These are phyloP conservation scores for Claviceps sp. DNA, from an alignment of 2,329 filamentous ascomycete genomes.

Conservation along the genomic window DNA sequence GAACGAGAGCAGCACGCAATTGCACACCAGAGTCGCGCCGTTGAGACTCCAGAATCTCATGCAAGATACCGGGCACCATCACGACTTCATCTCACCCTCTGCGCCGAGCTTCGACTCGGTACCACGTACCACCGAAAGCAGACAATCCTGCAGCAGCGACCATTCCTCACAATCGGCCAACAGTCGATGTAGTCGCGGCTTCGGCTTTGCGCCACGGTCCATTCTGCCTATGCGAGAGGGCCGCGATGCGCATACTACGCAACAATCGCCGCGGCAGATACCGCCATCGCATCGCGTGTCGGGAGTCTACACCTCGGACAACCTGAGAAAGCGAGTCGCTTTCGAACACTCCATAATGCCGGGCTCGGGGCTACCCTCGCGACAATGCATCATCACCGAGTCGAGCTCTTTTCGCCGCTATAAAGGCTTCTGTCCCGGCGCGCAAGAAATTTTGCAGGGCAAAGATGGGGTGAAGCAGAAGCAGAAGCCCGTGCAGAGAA, in stretches of 20 bases:
- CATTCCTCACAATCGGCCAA: constrained; percentile 6
- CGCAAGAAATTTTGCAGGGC: constrained; percentile 34
- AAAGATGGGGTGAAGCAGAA: constrained; percentile 36
- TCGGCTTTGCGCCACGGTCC: constrained; percentile 1
- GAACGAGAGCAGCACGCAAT: background rate
- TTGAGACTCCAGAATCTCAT: background rate
- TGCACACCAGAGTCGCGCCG: background rate
- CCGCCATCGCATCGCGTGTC: background rate
- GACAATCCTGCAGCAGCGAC: constrained; percentile 8
- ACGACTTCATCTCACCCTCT: background rate
- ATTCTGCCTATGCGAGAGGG: constrained; percentile 6
- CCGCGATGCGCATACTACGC: background rate
- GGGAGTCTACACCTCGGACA: background rate
- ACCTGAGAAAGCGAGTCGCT: background rate
- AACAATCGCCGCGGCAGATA: background rate
- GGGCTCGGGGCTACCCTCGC: background rate
- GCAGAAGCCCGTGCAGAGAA: constrained; percentile 30
- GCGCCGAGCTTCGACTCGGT: constrained; percentile 2
- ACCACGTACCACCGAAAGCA: constrained; percentile 2
- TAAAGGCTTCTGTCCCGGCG: constrained; percentile 42
- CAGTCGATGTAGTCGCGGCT: constrained; percentile 5
- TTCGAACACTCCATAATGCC: background rate
- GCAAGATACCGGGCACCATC: background rate
- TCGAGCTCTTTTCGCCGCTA: constrained; percentile 37
- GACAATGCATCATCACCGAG: constrained; percentile 28